Evolutionary conservation across 1,284 basidiomycete species (phyloP).

Genomic region (Puccinia brachypodii): DNA sequence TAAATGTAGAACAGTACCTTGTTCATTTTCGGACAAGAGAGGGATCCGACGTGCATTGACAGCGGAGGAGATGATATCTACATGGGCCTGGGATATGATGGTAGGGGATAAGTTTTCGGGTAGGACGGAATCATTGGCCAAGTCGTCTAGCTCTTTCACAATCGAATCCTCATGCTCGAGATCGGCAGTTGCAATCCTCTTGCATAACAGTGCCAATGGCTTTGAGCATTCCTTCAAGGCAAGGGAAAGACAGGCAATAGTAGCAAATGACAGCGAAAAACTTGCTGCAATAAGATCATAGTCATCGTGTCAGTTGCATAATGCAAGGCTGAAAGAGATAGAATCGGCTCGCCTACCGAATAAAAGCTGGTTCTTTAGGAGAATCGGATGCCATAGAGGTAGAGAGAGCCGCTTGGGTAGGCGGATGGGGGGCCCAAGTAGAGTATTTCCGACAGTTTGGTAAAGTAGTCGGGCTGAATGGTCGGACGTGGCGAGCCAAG

Average conservation of each 20-base stretch:
- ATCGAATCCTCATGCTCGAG: background rate
- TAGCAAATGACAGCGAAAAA: background rate
- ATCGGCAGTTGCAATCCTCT: background rate
- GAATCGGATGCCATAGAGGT: slow-evolving; percentile 29
- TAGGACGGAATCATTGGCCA: background rate
- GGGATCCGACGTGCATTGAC: slow-evolving; percentile 14
- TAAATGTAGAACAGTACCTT: background rate
- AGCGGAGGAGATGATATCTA: slow-evolving; percentile 8
- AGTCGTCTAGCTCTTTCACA: background rate
- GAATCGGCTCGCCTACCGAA: background rate
- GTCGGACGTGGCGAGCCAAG: slow-evolving; percentile 12
- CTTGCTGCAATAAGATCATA: background rate
- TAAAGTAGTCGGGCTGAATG: slow-evolving; percentile 3
- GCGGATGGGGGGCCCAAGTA: background rate
- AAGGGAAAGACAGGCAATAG: slow-evolving; percentile 22
- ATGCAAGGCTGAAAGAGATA: background rate
- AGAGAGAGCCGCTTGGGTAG: background rate
- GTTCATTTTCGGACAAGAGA: slow-evolving; percentile 20
- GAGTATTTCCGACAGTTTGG: slow-evolving; percentile 4
- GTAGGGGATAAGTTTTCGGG: background rate
- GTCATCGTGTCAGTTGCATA: background rate
- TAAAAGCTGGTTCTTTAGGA: slow-evolving; percentile 17
- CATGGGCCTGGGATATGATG: slow-evolving; percentile 14
- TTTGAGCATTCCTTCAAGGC: slow-evolving; percentile 15
- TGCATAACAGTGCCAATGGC: slow-evolving; percentile 1